A percentile compares a stretch with the other conserved stretches of the same genome.
These are phyloP conservation scores for Penicillium tannophilum DNA, from an alignment of 495 filamentous ascomycete genomes.

Conservation along the genomic window DNA sequence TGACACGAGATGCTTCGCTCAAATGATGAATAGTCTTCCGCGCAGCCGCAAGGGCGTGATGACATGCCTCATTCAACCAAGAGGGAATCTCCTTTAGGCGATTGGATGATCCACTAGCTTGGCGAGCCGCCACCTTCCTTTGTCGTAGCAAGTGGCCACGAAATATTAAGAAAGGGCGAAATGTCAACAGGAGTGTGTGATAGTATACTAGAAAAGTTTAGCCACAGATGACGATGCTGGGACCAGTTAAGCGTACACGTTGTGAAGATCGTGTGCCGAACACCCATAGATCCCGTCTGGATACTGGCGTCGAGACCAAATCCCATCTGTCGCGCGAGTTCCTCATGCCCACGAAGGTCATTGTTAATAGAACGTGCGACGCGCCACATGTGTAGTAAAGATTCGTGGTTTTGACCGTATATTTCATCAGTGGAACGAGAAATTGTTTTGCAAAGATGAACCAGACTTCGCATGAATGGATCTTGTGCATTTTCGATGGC, in stretches of 20 bases:
- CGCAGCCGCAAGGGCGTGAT: conserved; percentile 37
- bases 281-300: conserved; percentile 36
- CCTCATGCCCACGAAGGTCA: conserved; percentile 37
- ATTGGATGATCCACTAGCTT: conserved; percentile 14
- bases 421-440: conserved; percentile 40
- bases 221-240: not conserved
- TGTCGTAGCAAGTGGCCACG: conserved; percentile 43
- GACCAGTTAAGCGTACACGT: conserved; percentile 28
- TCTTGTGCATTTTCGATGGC: conserved; percentile 39
- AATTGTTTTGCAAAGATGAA: conserved; percentile 37
- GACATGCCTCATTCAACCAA: conserved; percentile 50
- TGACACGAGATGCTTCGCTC: conserved; percentile 35
- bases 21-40: conserved; percentile 42
- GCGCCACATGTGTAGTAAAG: conserved; percentile 47
- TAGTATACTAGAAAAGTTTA: conserved; percentile 40
- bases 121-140: conserved; percentile 22
- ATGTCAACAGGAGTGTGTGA: conserved; percentile 44
- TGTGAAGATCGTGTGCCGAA: conserved; percentile 38
- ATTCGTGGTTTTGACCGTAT: conserved; percentile 44
- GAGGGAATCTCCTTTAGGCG: conserved; percentile 35
- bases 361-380: conserved; percentile 41
- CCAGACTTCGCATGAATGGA: conserved; percentile 35
- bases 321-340: conserved; percentile 34
- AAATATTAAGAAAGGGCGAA: conserved; percentile 49
- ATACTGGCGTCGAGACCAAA: conserved; percentile 36